phyloP scores from a whole-genome alignment of 2,329 filamentous ascomycete genomes.

The Zasmidium citrigriseum region DNA sequence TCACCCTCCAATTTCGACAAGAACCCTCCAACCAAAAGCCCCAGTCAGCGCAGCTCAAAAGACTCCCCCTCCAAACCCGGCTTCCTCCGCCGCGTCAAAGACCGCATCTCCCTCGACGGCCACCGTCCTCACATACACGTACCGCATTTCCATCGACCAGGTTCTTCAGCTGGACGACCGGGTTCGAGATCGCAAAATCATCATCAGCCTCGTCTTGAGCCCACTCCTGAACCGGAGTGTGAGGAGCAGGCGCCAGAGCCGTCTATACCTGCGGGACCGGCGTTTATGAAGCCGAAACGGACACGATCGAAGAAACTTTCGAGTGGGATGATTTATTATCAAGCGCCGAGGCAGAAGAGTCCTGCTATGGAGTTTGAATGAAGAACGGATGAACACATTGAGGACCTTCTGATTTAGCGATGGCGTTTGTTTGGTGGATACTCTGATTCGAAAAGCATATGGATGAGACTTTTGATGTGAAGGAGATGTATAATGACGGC shows the following conservation, averaged over 20 bases:
- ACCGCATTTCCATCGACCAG: slow-evolving; percentile 2
- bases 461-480: too few relatives aligned
- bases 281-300: slow-evolving; percentile 8
- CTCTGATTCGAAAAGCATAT: too few relatives aligned
- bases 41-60: background rate
- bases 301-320: slow-evolving; percentile 22
- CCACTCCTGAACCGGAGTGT: background rate
- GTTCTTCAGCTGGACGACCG: slow-evolving; percentile 1
- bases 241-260: background rate
- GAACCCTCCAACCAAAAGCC: slow-evolving; percentile 9
- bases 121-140: slow-evolving; percentile 1
- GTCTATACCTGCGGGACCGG: background rate
- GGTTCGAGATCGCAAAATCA: background rate
- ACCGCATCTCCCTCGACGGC: slow-evolving; percentile 9
- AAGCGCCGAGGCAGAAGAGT: slow-evolving; percentile 17
- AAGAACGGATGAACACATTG: background rate
- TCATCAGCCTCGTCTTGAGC: background rate
- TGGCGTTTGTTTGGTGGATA: too few relatives aligned
- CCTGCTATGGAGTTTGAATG: background rate
- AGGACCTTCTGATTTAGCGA: background rate
- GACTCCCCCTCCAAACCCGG: background rate
- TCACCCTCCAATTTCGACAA: background rate
- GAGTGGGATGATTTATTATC: slow-evolving; percentile 28
- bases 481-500: background rate
- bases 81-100: slow-evolving; percentile 3